Conservation (phyloP, 2,329 filamentous ascomycete genomes). For the Arthrinium puccinioides region DNA sequence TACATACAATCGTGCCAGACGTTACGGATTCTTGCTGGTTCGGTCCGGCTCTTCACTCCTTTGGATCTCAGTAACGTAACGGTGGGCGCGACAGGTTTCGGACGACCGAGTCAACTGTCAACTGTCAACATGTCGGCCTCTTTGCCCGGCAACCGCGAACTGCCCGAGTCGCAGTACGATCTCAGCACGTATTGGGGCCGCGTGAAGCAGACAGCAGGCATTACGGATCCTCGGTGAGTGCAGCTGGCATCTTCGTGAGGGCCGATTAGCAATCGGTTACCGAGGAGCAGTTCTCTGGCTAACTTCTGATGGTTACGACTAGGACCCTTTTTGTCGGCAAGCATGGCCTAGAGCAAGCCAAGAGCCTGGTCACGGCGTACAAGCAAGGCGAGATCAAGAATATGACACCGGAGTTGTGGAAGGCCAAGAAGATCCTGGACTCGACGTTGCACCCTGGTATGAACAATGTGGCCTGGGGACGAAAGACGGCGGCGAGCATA, state of each 20-base stretch:
- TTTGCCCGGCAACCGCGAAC: constrained; percentile 63
- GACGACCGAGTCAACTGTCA: constrained; percentile 3
- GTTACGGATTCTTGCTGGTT: too few relatives aligned
- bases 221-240: constrained; percentile 91
- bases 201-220: constrained; percentile 79
- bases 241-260: not conserved
- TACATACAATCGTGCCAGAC: too few relatives aligned
- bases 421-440: constrained; percentile 94
- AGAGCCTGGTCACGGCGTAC: constrained; percentile 73
- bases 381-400: constrained; percentile 71
- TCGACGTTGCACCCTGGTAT: constrained; percentile 91
- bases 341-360: constrained; percentile 76
- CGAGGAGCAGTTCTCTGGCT: not conserved
- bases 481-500: not conserved
- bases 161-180: constrained; percentile 89
- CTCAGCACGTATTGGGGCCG: constrained; percentile 91
- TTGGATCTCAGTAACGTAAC: too few relatives aligned
- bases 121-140: constrained; percentile 54
- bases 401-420: constrained; percentile 90
- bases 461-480: constrained; percentile 12
- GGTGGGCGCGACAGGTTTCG: too few relatives aligned
- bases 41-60: too few relatives aligned
- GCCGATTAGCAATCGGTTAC: not conserved
- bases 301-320: not conserved
- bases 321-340: constrained; percentile 82